Evolutionary conservation across 768 basidiomycete genomes (phyloP), one percentile per base, ranked within the genome.

Genomic region (Psilocybe cubensis): DNA sequence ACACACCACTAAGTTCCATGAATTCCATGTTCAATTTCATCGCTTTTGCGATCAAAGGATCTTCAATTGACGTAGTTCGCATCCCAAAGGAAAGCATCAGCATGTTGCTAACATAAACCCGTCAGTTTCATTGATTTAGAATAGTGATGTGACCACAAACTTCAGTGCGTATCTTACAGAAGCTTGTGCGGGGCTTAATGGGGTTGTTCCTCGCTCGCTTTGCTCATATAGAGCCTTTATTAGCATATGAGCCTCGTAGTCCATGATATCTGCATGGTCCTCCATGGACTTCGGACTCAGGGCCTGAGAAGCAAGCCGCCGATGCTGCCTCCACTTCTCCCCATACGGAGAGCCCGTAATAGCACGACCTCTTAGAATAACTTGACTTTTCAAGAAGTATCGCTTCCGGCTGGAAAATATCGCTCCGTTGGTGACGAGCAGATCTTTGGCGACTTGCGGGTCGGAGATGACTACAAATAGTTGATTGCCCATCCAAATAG

Each of bases 1-100:
- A 54, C 72, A 65, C 5, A 76, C 52, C 51, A 12, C 55, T 54
- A 3, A 58, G 41, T 18, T 60, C 54, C 76, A 79, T 81, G 57
- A 79, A 81, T 53, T 80, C 79, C 18, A 69, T 67, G 11, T 74
- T 70, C 42, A 81, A 63, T 17, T 54, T 57, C 23, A 80, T 69
- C 11, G 73, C 73, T 4, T 62, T 65, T 31, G 52, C 69, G 10
- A 77, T 73, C 3, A 79, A 63, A 3, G 75, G 75, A 48, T 80
- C 71, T 23, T 66, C 57, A n/a, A 70, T 70, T n/a, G 71, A 64
- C 46, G 71, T 72, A 1, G 77, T 76, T 14, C 79, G 76, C 9
- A 66, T 74, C 1, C 72, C 78, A 56, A 79, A 79, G 42, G 72
- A 65, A 35, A 79, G 67, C 1, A 70, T 71, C 4, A 79, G 65